phyloP scores from a whole-genome alignment of 2,329 filamentous ascomycete species.

The Pseudogymnoascus sp. region DNA sequence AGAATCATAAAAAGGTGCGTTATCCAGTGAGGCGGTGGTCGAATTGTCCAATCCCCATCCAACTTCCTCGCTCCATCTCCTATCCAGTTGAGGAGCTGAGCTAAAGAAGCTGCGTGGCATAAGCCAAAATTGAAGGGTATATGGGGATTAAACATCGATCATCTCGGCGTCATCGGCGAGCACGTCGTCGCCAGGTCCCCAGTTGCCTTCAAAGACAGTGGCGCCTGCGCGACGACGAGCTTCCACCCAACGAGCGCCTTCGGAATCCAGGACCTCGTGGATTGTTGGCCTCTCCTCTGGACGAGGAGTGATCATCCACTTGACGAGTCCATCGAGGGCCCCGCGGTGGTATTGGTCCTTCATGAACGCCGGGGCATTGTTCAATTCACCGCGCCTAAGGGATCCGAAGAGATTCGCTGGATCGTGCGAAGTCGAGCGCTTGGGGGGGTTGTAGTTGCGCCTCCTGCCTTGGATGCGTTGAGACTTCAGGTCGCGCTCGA shows the following conservation, averaged over 20 bases:
- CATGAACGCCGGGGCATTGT: slow-evolving; percentile 81
- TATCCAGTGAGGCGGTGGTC: slow-evolving; percentile 6
- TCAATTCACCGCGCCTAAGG: slow-evolving; percentile 46
- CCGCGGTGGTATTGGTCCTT: slow-evolving; percentile 61
- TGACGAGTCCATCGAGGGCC: slow-evolving; percentile 76
- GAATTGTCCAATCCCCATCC: slow-evolving; percentile 4
- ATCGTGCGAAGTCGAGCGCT: slow-evolving; percentile 27
- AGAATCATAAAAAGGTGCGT: not conserved
- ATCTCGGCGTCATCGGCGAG: slow-evolving; percentile 31
- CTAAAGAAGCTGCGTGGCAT: not conserved
- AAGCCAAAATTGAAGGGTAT: slow-evolving; percentile 5
- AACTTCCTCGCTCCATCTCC: slow-evolving; percentile 6
- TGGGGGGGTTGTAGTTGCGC: slow-evolving; percentile 24
- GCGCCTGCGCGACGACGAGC: slow-evolving; percentile 73
- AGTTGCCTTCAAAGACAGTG: slow-evolving; percentile 94
- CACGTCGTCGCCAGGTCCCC: slow-evolving; percentile 65
- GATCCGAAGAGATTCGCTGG: slow-evolving; percentile 31
- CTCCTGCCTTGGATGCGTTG: slow-evolving; percentile 26
- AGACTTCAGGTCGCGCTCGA: slow-evolving; percentile 32
- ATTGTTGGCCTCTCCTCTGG: slow-evolving; percentile 66
- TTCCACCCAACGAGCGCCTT: slow-evolving; percentile 74
- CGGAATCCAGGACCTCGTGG: slow-evolving; percentile 62
- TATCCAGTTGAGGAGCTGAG: slow-evolving; percentile 9
- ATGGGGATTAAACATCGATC: slow-evolving; percentile 28
- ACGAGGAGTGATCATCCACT: slow-evolving; percentile 77